phyloP scores from a whole-genome alignment of 441 rosid species.

The Melastoma candidum region DNA sequence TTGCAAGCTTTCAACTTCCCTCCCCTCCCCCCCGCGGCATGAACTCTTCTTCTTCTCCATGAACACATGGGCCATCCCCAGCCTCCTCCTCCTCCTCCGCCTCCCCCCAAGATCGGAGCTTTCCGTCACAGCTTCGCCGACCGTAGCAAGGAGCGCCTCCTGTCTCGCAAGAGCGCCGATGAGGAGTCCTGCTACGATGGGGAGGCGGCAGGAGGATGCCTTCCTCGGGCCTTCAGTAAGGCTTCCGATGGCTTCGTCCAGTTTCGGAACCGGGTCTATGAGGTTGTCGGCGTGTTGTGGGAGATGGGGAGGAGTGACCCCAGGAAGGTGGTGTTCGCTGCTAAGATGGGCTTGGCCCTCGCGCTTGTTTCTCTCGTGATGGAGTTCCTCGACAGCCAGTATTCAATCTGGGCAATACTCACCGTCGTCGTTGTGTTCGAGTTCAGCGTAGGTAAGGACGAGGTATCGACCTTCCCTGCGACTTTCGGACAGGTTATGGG shows the following conservation, averaged over 20 bases:
- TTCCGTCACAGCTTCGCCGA: slow-evolving; percentile 30
- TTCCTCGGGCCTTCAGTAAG: slow-evolving; percentile 33
- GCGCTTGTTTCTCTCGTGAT: slow-evolving; percentile 50
- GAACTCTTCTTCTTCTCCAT: too few relatives aligned
- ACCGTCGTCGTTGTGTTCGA: slow-evolving; percentile 91
- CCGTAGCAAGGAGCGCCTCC: slow-evolving; percentile 42
- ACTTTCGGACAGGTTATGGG: too few relatives aligned
- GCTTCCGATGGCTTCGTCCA: slow-evolving; percentile 31
- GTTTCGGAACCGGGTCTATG: slow-evolving; percentile 25
- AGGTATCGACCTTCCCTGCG: neutral
- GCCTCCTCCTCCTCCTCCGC: too few relatives aligned
- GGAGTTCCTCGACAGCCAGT: slow-evolving; percentile 50
- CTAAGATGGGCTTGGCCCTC: slow-evolving; percentile 73
- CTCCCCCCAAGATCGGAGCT: slow-evolving; percentile 20
- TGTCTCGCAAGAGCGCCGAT: slow-evolving; percentile 34
- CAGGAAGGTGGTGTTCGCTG: slow-evolving; percentile 51
- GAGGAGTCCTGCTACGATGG: slow-evolving; percentile 13
- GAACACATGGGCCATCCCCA: too few relatives aligned
- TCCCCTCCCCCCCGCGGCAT: too few relatives aligned
- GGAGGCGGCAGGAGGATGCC: slow-evolving; percentile 14
- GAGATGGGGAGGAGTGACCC: slow-evolving; percentile 82
- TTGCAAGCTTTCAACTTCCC: too few relatives aligned
- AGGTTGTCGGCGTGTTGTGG: slow-evolving; percentile 24
- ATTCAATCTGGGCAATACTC: slow-evolving; percentile 85
- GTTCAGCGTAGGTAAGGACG: slow-evolving; percentile 61